These are phyloP conservation scores for Stentor coeruleus DNA, from an alignment of 73 alveolate genomes.

Conservation along the genomic window DNA sequence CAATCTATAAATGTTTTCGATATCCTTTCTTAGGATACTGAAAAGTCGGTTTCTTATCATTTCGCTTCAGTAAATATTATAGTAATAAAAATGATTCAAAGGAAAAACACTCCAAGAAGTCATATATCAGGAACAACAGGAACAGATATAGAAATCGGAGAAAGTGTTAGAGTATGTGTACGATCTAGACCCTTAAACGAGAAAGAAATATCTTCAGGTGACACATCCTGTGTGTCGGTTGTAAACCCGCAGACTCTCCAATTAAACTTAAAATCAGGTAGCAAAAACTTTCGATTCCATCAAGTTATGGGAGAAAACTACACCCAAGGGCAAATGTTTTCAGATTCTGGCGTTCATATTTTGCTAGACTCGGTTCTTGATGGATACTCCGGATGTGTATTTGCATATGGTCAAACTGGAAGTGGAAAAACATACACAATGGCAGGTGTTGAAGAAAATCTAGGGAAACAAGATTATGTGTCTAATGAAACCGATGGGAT, in stretches of 20 bases:
- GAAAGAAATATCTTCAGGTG: constrained; percentile 84
- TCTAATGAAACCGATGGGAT: constrained; percentile 92
- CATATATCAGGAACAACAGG: background rate
- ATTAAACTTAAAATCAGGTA: constrained; percentile 61
- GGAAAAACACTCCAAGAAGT: constrained; percentile 17
- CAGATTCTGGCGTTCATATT: constrained; percentile 76
- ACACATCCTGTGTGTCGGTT: constrained; percentile 73
- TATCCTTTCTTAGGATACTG: too few relatives aligned
- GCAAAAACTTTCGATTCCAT: constrained; percentile 85
- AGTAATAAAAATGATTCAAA: too few relatives aligned
- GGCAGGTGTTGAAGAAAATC: constrained; percentile 85
- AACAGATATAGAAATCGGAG: constrained; percentile 58
- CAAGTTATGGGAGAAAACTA: constrained; percentile 85
- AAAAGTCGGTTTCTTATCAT: too few relatives aligned
- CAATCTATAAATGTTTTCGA: too few relatives aligned
- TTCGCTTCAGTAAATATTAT: too few relatives aligned
- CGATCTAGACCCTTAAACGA: constrained; percentile 92
- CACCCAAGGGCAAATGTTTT: constrained; percentile 80
- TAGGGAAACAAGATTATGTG: constrained; percentile 78
- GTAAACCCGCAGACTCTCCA: constrained; percentile 60
- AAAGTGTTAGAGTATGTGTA: constrained; percentile 93
- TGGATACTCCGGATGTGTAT: constrained; percentile 94
- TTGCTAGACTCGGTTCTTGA: constrained; percentile 90
- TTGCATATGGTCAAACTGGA: constrained; percentile 99
- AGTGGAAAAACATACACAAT: constrained; percentile 95